A percentile compares a stretch with the other conserved stretches of the same genome.
phyloP scores from a whole-genome alignment of 2,329 filamentous ascomycete genomes.

The Pseudogymnoascus sp. region DNA sequence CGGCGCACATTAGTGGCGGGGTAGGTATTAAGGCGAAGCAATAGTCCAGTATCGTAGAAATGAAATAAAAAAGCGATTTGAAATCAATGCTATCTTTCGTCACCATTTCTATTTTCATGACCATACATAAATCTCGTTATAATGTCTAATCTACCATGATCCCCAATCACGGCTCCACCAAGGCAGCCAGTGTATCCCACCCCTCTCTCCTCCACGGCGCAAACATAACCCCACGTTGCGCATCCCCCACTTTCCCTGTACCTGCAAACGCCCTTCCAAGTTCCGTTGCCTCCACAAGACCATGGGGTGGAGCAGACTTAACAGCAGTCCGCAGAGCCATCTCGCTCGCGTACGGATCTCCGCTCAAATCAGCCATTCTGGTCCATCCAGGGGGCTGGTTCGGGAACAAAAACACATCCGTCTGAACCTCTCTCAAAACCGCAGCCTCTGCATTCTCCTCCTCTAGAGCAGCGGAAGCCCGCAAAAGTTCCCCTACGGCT shows the following conservation, averaged over 20 bases:
- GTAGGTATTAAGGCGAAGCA: background rate
- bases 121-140: background rate
- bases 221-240: conserved; percentile 69
- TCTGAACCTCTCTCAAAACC: conserved; percentile 59
- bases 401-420: conserved; percentile 75
- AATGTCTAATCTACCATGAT: background rate
- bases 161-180: background rate
- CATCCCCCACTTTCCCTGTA: conserved; percentile 64
- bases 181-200: conserved; percentile 23
- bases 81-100: background rate
- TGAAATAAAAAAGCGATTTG: conserved; percentile 7
- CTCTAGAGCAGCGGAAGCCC: conserved; percentile 60
- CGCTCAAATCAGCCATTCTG: conserved; percentile 57
- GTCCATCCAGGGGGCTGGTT: conserved; percentile 76
- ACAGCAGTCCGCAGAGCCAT: conserved; percentile 78
- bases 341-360: conserved; percentile 46
- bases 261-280: conserved; percentile 68
- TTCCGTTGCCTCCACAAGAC: conserved; percentile 60
- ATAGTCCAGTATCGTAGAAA: conserved; percentile 2
- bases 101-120: background rate
- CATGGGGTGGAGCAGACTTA: conserved; percentile 66
- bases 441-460: conserved; percentile 46
- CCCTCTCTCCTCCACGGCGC: conserved; percentile 62
- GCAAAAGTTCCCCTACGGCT: conserved; percentile 66
- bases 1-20: background rate